A percentile compares a stretch with the other conserved stretches of the same genome.
These are phyloP conservation scores for Plasmopara viticola DNA, from an alignment of 352 stramenopile genomes.

Conservation along the genomic window DNA sequence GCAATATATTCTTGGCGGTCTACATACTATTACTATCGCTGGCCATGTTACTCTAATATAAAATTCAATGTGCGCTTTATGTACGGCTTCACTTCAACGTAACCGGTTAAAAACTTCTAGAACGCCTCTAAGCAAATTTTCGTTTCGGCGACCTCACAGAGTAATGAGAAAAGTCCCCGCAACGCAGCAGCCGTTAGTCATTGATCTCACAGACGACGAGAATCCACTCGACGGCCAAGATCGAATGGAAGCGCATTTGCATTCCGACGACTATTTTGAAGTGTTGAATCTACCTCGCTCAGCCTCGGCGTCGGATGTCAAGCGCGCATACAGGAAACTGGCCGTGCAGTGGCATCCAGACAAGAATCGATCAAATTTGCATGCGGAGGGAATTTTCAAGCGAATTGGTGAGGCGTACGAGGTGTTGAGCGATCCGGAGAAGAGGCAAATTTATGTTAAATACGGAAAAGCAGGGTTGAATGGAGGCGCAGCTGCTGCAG, in stretches of 20 bases:
- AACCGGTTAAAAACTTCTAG: constrained; percentile 16
- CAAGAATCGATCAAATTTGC: constrained; percentile 82
- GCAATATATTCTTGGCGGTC: no score
- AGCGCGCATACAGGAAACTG: constrained; percentile 59
- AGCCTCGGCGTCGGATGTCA: constrained; percentile 47
- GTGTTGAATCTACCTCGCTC: constrained; percentile 40
- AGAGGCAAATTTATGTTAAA: constrained; percentile 48
- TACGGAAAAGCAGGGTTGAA: constrained; percentile 32
- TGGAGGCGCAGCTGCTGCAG: not conserved
- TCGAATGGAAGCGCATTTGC: constrained; percentile 27
- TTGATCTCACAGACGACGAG: constrained; percentile 21
- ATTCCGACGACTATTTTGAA: constrained; percentile 73
- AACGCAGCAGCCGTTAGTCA: not conserved
- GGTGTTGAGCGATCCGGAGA: constrained; percentile 69
- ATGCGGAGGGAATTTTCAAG: constrained; percentile 87
- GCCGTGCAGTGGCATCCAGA: constrained; percentile 91
- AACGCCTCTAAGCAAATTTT: constrained; percentile 8
- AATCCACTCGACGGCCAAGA: not conserved
- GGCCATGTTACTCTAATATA: not conserved
- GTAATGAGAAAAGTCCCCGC: constrained; percentile 5
- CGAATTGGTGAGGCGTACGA: constrained; percentile 87
- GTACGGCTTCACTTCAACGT: not conserved
- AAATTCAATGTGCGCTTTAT: not conserved
- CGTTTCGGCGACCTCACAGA: not conserved
- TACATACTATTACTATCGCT: not conserved